Percentiles rank a stretch among this genome's conserved stretches.
These are phyloP conservation scores for Cryphonectria carpinicola DNA, from an alignment of 2,329 filamentous ascomycete genomes.

Conservation along the genomic window DNA sequence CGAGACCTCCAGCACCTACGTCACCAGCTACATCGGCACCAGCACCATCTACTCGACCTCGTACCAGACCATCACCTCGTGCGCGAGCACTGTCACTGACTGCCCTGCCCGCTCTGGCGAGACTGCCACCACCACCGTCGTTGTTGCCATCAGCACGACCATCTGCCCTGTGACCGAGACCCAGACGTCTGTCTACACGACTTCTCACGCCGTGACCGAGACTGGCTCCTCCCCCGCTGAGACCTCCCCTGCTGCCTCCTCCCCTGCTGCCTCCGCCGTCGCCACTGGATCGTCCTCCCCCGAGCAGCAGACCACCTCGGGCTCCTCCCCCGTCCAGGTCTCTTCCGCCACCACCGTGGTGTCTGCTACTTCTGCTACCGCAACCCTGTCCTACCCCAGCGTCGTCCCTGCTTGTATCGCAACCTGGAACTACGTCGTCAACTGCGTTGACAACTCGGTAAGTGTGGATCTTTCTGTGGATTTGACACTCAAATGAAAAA, in stretches of 20 bases:
- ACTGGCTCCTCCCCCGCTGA: conserved; percentile 27
- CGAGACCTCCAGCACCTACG: conserved; percentile 28
- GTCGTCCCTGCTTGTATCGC: conserved; percentile 88
- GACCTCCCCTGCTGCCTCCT: conserved; percentile 22
- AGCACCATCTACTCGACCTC: conserved; percentile 52
- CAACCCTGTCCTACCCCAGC: conserved; percentile 63
- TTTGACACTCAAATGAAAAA: not conserved
- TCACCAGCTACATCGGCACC: conserved; percentile 31
- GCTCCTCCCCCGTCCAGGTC: conserved; percentile 26
- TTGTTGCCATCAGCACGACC: conserved; percentile 61
- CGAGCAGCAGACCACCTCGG: conserved; percentile 24
- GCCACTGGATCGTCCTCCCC: conserved; percentile 21
- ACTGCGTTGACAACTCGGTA: conserved; percentile 78
- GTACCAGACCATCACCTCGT: conserved; percentile 55
- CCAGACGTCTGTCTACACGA: conserved; percentile 41
- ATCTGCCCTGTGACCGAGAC: conserved; percentile 65
- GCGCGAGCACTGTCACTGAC: conserved; percentile 49
- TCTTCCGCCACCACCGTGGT: conserved; percentile 46
- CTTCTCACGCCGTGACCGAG: conserved; percentile 30
- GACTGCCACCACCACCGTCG: conserved; percentile 57
- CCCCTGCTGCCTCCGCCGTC: conserved; percentile 23
- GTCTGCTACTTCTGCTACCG: conserved; percentile 42
- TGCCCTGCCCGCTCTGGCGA: conserved; percentile 53
- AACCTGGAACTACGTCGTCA: conserved; percentile 78
- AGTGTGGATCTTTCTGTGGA: not conserved